phyloP scores from a whole-genome alignment of 2,329 filamentous ascomycete genomes.

The Cadophora sp. region DNA sequence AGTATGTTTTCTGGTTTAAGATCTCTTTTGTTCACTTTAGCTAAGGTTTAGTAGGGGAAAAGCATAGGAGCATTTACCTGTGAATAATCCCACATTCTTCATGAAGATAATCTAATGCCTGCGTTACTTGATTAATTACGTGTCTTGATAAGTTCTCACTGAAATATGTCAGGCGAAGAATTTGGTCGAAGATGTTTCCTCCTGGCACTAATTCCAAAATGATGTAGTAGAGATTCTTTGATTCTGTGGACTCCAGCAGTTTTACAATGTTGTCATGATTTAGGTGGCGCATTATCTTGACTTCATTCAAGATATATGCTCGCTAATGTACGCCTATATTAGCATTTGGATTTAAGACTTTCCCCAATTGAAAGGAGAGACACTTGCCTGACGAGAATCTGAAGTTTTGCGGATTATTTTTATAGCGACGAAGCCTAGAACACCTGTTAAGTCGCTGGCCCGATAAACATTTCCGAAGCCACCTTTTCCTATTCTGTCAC shows the following conservation, averaged over 20 bases:
- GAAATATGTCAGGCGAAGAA: slow-evolving; percentile 97
- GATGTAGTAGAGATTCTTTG: slow-evolving; percentile 95
- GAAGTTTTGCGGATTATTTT: slow-evolving; percentile 99
- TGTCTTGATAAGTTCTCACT: slow-evolving; percentile 94
- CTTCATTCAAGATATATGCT: slow-evolving; percentile 97
- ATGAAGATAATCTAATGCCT: slow-evolving; percentile 91
- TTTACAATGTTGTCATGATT: slow-evolving; percentile 97
- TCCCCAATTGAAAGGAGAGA: slow-evolving; percentile 22
- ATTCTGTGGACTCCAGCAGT: slow-evolving; percentile 92
- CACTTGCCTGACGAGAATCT: slow-evolving; percentile 97
- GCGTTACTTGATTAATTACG: slow-evolving; percentile 94
- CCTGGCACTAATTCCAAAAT: slow-evolving; percentile 93
- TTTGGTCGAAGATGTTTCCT: slow-evolving; percentile 97
- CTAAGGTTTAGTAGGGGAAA: slow-evolving; percentile 21
- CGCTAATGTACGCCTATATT: slow-evolving; percentile 62
- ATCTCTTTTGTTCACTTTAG: slow-evolving; percentile 66
- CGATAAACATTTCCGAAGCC: slow-evolving; percentile 99
- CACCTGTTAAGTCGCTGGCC: slow-evolving; percentile 75
- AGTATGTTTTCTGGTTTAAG: slow-evolving; percentile 99
- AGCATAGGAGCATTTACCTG: slow-evolving; percentile 66
- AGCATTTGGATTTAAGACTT: too few relatives aligned
- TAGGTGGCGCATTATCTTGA: slow-evolving; percentile 96
- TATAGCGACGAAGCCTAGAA: slow-evolving; percentile 85
- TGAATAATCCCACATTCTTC: slow-evolving; percentile 96
- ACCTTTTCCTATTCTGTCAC: slow-evolving; percentile 98